Percentiles rank a stretch among this genome's conserved stretches.
Evolutionary conservation across 768 basidiomycete genomes (phyloP).

Genomic region (Albatrellus ellisii): DNA sequence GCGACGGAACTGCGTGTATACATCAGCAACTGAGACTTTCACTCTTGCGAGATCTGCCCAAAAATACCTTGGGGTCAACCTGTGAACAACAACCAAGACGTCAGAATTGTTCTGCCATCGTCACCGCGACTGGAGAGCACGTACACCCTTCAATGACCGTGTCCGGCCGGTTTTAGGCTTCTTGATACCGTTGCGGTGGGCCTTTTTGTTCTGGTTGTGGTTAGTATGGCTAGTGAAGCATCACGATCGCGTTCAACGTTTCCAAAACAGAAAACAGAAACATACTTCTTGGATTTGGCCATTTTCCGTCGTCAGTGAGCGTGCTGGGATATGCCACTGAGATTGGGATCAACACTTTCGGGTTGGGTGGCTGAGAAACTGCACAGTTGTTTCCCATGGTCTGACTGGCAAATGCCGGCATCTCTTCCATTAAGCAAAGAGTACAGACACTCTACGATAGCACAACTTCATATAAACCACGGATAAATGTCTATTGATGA

Average conservation of each 20-base stretch:
- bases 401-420: background rate
- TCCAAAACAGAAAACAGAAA: slow-evolving; percentile 10
- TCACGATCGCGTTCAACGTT: slow-evolving; percentile 2
- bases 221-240: slow-evolving; percentile 62
- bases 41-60: slow-evolving; percentile 1
- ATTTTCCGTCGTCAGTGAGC: slow-evolving; percentile 31
- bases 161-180: slow-evolving; percentile 59
- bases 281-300: slow-evolving; percentile 98
- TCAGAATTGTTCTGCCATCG: slow-evolving; percentile 2
- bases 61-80: slow-evolving; percentile 68
- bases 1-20: slow-evolving; percentile 73
- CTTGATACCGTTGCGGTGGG: slow-evolving; percentile 97
- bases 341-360: background rate
- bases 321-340: slow-evolving; percentile 13
- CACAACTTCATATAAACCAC: background rate
- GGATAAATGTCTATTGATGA: too few species aligned
- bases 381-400: slow-evolving; percentile 14
- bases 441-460: background rate
- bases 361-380: slow-evolving; percentile 19
- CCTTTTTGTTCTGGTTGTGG: slow-evolving; percentile 96
- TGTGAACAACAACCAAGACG: slow-evolving; percentile 20
- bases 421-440: background rate
- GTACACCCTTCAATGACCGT: slow-evolving; percentile 83
- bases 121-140: slow-evolving; percentile 53
- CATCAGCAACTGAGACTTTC: background rate